Conservation (phyloP, 257 asterid species). For the Jasminum sambac region DNA sequence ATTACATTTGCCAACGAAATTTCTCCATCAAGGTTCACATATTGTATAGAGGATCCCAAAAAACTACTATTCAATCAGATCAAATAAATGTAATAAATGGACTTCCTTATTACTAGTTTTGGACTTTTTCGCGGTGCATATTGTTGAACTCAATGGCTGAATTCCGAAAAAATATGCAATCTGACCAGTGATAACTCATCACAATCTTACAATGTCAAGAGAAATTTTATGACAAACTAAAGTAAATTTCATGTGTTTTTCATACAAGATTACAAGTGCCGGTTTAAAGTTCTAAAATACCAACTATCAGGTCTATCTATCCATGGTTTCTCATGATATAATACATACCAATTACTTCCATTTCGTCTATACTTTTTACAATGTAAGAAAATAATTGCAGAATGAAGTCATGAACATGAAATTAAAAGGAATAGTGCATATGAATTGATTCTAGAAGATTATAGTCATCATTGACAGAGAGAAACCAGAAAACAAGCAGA, state of each 20-base stretch:
- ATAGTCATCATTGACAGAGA: not conserved
- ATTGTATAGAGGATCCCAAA: not conserved
- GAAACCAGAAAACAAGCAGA: not conserved
- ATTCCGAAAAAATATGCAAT: not conserved
- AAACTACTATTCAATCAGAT: not conserved
- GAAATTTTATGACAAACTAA: not conserved
- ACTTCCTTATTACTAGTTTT: not conserved
- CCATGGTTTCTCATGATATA: not conserved
- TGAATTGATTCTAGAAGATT: not conserved
- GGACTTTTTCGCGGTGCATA: not conserved
- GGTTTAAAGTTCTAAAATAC: not conserved
- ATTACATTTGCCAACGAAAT: not conserved
- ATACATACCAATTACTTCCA: not conserved
- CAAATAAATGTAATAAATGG: not conserved
- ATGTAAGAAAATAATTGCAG: not conserved
- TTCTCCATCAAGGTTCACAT: constrained; percentile 1
- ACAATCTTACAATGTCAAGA: not conserved
- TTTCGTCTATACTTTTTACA: not conserved
- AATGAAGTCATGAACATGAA: not conserved
- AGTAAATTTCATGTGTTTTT: not conserved
- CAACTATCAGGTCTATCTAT: not conserved
- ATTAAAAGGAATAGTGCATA: not conserved
- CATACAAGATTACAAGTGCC: not conserved
- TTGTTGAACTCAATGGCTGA: not conserved
- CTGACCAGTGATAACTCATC: constrained; percentile 3